Evolutionary conservation across 1,284 basidiomycete genomes (phyloP), one percentile per base, ranked within the genome.

Genomic region (Papiliotrema terrestris): DNA sequence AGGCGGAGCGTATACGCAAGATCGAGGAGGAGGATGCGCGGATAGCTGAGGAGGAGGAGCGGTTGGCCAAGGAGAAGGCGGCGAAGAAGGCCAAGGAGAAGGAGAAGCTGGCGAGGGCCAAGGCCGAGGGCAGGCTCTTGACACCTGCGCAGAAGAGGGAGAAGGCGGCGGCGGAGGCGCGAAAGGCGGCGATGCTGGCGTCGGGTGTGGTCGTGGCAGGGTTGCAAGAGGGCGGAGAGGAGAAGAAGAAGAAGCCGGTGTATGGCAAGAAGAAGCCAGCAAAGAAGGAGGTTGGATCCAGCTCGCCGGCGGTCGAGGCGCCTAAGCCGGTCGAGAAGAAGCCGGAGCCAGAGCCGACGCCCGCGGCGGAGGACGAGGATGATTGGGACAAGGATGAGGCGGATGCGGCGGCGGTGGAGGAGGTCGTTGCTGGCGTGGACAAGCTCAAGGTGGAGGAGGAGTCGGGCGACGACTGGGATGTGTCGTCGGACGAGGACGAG

Each of bases 121-220:
- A 88, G 81, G 93, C 92, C 72, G 92, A 96, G 76, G 93, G 93
- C 35, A 84, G 88, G 52, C 79, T 92, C 32, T 82, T 97, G 45
- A 96, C 93, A 6, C 91, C 93, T 72, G 97, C 96, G 78, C 94
- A 98, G 75, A 97, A 94, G 78, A 89, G 91, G 68, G 94, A 98
- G 74, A 87, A 84, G 65, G 88, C 89, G 17, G 88, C 87, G 57
- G 94, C 93, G 8, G 94, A 98, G 75, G 84, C 91, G 37, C 85
- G 94, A 54, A 89, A 88, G 76, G 85, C 95, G 75, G 95, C 95
- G 3, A 83, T 98, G 55, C 82, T 98, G 49, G 85, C 87, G 22
- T 89, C 90, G 29, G 59, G 62, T 8, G 93, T 93, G 47, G 88
- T 91, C 54, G 87, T 98, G 59, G 93, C 94, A 62, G 96, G 90